Evolutionary conservation across 495 filamentous ascomycete species (phyloP).

Genomic region (Neurospora hispaniola): DNA sequence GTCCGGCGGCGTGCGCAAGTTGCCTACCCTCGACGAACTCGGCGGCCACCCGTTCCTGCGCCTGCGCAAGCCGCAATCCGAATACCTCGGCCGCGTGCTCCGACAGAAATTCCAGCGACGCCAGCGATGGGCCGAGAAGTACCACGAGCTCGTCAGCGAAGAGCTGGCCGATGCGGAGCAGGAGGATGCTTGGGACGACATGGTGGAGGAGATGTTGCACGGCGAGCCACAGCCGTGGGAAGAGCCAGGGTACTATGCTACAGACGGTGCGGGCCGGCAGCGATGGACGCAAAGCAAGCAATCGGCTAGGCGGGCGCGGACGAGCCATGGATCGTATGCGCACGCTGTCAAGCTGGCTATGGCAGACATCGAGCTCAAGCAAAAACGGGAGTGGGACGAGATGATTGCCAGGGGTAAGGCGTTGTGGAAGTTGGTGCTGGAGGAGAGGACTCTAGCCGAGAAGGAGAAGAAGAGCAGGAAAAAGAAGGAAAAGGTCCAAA

Average conservation of each 20-base stretch:
- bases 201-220: constrained; percentile 24
- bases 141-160: constrained; percentile 1
- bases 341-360: constrained; percentile 7
- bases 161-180: neutral
- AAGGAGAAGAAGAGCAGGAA: constrained; percentile 22
- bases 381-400: constrained; percentile 19
- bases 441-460: constrained; percentile 34
- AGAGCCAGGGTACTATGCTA: neutral
- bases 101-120: constrained; percentile 34
- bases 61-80: constrained; percentile 57
- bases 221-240: constrained; percentile 4
- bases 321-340: constrained; percentile 1
- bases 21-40: constrained; percentile 48
- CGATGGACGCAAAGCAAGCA: constrained; percentile 1
- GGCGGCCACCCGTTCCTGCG: constrained; percentile 59
- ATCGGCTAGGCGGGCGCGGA: constrained; percentile 14
- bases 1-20: constrained; percentile 40
- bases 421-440: constrained; percentile 37
- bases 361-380: neutral
- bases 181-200: constrained; percentile 3
- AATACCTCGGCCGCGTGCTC: constrained; percentile 45
- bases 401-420: constrained; percentile 28
- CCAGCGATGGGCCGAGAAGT: constrained; percentile 32
- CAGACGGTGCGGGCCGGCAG: neutral
- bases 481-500: constrained; percentile 5